Evolutionary conservation across 257 asterid species (phyloP).

Genomic region (Echites panduratus): DNA sequence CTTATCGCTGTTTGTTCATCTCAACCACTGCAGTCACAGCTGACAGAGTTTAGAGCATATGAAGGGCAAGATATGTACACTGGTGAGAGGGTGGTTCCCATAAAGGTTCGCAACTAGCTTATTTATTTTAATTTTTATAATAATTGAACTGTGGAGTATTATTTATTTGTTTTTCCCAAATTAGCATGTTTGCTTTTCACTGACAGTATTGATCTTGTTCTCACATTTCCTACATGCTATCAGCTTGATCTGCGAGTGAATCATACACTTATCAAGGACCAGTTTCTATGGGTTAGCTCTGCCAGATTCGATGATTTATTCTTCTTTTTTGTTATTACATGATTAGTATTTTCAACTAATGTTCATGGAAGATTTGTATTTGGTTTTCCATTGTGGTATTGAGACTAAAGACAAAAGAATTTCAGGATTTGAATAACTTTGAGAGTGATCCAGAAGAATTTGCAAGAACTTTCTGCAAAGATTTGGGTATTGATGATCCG

Average conservation of each 20-base stretch:
- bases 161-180: not conserved
- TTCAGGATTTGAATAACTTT: constrained; percentile 95
- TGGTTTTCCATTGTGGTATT: not conserved
- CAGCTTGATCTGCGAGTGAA: constrained; percentile 97
- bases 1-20: not conserved
- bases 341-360: not conserved
- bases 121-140: constrained; percentile 2
- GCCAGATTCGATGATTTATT: constrained; percentile 15
- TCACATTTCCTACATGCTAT: not conserved
- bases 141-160: constrained; percentile 9
- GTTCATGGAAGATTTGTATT: not conserved
- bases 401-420: constrained; percentile 7
- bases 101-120: constrained; percentile 54
- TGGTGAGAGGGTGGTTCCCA: constrained; percentile 87
- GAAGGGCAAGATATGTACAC: constrained; percentile 98
- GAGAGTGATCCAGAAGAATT: constrained; percentile 99
- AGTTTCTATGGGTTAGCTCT: constrained; percentile 82
- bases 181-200: constrained; percentile 6
- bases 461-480: constrained; percentile 84
- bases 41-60: constrained; percentile 73
- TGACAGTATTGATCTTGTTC: not conserved
- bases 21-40: constrained; percentile 57
- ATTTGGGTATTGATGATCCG: constrained; percentile 88
- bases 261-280: constrained; percentile 81
- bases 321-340: not conserved